These are phyloP conservation scores for Picochlorum sp. DNA, from an alignment of 139 green algal genomes.

Conservation along the genomic window DNA sequence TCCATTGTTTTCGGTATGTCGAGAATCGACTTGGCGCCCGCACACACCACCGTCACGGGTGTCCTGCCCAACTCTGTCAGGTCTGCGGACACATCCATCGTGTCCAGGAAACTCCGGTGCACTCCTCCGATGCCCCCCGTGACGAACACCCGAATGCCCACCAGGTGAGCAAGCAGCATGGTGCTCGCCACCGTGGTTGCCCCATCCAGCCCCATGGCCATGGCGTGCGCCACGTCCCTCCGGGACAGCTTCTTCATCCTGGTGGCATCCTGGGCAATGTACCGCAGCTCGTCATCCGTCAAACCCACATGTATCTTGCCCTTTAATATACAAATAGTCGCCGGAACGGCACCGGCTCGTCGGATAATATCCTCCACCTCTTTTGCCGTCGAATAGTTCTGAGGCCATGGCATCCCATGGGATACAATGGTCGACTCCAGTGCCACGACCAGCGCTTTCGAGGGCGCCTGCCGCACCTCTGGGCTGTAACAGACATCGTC, in stretches of 20 bases:
- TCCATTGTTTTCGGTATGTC: constrained; percentile 96
- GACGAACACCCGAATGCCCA: constrained; percentile 75
- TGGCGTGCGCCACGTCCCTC: constrained; percentile 68
- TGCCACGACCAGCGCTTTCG: constrained; percentile 64
- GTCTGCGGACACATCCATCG: constrained; percentile 84
- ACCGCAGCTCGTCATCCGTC: constrained; percentile 33
- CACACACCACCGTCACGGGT: constrained; percentile 88
- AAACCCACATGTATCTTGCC: constrained; percentile 62
- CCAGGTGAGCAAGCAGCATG: constrained; percentile 75
- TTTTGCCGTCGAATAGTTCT: constrained; percentile 79
- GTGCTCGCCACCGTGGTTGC: constrained; percentile 94
- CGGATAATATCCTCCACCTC: constrained; percentile 81
- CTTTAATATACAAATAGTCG: constrained; percentile 87
- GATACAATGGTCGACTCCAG: constrained; percentile 95
- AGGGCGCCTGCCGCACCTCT: constrained; percentile 69
- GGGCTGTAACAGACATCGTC: constrained; percentile 1
- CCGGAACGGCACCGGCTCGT: constrained; percentile 59
- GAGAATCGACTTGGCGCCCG: constrained; percentile 89
- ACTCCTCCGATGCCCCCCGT: constrained; percentile 77
- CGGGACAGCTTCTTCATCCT: constrained; percentile 69
- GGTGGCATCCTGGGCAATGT: constrained; percentile 29
- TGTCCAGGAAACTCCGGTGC: constrained; percentile 69
- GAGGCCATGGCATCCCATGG: constrained; percentile 95
- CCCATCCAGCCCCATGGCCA: constrained; percentile 54
- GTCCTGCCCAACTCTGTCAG: constrained; percentile 82